Conservation (phyloP, 148 eudicot genomes). For the Drosera capensis region DNA sequence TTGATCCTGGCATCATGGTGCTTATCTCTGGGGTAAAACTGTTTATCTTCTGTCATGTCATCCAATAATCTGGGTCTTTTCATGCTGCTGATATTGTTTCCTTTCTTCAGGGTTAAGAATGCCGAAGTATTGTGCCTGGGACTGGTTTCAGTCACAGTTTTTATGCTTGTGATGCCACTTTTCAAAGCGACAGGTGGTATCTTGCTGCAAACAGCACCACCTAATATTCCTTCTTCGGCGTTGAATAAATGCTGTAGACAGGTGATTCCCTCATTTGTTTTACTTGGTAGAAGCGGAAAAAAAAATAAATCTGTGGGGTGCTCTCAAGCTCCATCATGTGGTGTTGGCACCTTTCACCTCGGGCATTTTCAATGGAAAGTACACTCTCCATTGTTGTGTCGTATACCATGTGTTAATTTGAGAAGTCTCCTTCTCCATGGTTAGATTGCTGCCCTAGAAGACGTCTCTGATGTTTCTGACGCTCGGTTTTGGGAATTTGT, state of each 20-base stretch:
- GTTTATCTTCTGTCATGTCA: neutral
- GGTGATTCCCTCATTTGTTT: constrained; percentile 22
- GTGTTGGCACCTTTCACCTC: neutral
- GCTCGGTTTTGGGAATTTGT: constrained; percentile 95
- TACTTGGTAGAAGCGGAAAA: too few relatives aligned
- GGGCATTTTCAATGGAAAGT: neutral
- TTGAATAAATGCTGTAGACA: constrained; percentile 83
- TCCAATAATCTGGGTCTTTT: neutral
- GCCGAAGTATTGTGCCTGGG: constrained; percentile 98
- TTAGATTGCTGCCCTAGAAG: constrained; percentile 76
- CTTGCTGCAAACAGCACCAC: constrained; percentile 82
- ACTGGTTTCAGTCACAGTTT: constrained; percentile 74
- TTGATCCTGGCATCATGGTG: constrained; percentile 92
- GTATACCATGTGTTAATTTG: neutral
- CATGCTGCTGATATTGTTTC: neutral
- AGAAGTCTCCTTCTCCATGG: neutral
- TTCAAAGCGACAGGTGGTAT: constrained; percentile 68
- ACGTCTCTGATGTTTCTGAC: constrained; percentile 58
- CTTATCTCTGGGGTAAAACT: constrained; percentile 60
- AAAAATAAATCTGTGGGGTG: too few relatives aligned
- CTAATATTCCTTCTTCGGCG: constrained; percentile 73
- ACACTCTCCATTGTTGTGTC: neutral
- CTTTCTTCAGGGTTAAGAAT: constrained; percentile 56
- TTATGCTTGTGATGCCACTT: constrained; percentile 85
- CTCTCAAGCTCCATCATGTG: neutral